Percentiles rank a stretch among this genome's conserved stretches.
phyloP scores from a whole-genome alignment of 306 rosid species.

The Sophora flavescens region DNA sequence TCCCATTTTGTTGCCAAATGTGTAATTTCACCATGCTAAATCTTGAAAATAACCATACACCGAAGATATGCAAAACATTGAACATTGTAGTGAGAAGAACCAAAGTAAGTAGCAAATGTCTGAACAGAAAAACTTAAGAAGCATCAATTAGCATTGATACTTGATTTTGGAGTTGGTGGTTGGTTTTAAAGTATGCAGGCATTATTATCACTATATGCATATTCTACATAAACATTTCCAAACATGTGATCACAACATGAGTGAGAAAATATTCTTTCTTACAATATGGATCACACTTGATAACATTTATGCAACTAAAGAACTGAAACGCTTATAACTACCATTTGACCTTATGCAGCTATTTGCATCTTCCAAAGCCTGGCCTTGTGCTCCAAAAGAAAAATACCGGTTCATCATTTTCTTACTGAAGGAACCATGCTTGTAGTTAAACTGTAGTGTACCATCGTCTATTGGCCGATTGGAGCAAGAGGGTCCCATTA shows the following conservation, averaged over 20 bases:
- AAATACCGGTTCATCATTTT: constrained; percentile 75
- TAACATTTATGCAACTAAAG: constrained; percentile 62
- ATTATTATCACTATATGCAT: constrained; percentile 2
- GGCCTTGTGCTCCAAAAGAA: constrained; percentile 81
- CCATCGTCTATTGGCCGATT: constrained; percentile 38
- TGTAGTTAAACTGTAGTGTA: constrained; percentile 40
- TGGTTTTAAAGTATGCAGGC: neutral
- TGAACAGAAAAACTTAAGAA: neutral
- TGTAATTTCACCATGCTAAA: neutral
- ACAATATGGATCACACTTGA: constrained; percentile 16
- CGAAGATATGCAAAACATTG: too few relatives aligned
- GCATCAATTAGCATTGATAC: neutral
- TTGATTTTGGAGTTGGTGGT: neutral
- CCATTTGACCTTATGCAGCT: constrained; percentile 52
- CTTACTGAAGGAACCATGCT: constrained; percentile 58
- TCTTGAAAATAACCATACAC: neutral
- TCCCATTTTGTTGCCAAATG: neutral
- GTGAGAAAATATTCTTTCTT: constrained; percentile 3
- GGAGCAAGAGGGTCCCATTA: constrained; percentile 56
- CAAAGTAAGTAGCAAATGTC: neutral
- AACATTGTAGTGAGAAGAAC: too few relatives aligned
- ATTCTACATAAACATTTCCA: constrained; percentile 16
- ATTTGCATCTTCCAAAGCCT: constrained; percentile 59
- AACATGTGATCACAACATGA: constrained; percentile 27
- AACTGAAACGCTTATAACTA: constrained; percentile 49